These are phyloP conservation scores for Colletotrichum simmondsii DNA, from an alignment of 2,329 filamentous ascomycete species.

Conservation along the genomic window DNA sequence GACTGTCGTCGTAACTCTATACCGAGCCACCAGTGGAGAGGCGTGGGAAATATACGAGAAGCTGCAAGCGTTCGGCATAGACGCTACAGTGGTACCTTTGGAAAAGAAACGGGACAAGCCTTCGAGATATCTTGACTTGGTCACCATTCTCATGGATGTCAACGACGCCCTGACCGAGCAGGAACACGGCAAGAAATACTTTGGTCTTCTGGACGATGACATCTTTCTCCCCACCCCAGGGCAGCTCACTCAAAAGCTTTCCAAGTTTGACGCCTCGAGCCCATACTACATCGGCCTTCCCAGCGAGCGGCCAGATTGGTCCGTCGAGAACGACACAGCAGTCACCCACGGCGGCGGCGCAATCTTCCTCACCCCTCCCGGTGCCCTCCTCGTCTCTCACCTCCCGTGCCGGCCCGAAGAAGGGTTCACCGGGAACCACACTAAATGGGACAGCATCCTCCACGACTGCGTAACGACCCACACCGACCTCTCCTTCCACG, in stretches of 20 bases:
- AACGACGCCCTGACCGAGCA: slow-evolving; percentile 46
- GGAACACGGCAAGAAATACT: slow-evolving; percentile 52
- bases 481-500: slow-evolving; percentile 49
- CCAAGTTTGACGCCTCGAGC: slow-evolving; percentile 41
- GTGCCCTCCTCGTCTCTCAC: slow-evolving; percentile 46
- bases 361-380: slow-evolving; percentile 51
- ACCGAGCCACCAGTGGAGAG: slow-evolving; percentile 49
- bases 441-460: slow-evolving; percentile 53
- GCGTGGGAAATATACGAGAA: slow-evolving; percentile 41
- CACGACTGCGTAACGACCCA: slow-evolving; percentile 51
- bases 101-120: slow-evolving; percentile 45
- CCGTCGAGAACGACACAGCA: slow-evolving; percentile 46
- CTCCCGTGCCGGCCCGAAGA: slow-evolving; percentile 47
- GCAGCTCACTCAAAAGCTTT: slow-evolving; percentile 50
- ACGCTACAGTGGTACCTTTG: slow-evolving; percentile 43
- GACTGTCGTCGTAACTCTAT: slow-evolving; percentile 52
- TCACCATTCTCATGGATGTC: slow-evolving; percentile 46
- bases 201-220: slow-evolving; percentile 57
- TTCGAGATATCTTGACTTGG: slow-evolving; percentile 51
- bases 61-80: slow-evolving; percentile 15
- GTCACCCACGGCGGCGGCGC: slow-evolving; percentile 58
- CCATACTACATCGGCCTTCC: slow-evolving; percentile 55
- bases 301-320: slow-evolving; percentile 56
- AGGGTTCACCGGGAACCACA: slow-evolving; percentile 37
- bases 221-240: slow-evolving; percentile 57